Percentiles rank a stretch among this genome's conserved stretches.
Conservation (phyloP, 257 asterid species). For the Salvia hispanica region DNA sequence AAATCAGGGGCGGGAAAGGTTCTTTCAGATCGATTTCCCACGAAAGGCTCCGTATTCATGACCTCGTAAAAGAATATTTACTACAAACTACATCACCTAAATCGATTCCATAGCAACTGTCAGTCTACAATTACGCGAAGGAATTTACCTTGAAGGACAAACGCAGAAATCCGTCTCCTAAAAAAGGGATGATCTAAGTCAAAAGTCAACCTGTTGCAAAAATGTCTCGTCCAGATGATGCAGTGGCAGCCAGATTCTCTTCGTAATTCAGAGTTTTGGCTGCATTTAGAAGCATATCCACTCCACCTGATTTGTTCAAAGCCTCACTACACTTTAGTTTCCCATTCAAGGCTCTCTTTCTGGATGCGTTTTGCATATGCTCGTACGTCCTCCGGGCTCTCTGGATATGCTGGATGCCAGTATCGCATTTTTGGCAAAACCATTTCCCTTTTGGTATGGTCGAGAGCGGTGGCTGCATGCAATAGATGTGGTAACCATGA, state of each 20-base stretch:
- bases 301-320: constrained; percentile 62
- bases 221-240: constrained; percentile 29
- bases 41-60: constrained; percentile 5
- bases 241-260: constrained; percentile 50
- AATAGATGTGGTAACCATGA: constrained; percentile 79
- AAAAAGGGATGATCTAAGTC: background rate
- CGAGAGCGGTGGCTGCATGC: constrained; percentile 70
- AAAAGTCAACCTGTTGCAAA: constrained; percentile 35
- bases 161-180: constrained; percentile 7
- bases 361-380: constrained; percentile 34
- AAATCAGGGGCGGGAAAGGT: constrained; percentile 17
- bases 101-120: constrained; percentile 14
- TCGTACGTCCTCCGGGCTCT: constrained; percentile 53
- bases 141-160: constrained; percentile 21
- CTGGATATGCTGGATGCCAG: constrained; percentile 50
- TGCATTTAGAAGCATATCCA: constrained; percentile 87
- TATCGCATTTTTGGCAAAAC: constrained; percentile 71
- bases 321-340: constrained; percentile 39
- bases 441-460: constrained; percentile 69
- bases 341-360: constrained; percentile 45
- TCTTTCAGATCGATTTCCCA: constrained; percentile 11
- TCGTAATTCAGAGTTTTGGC: constrained; percentile 71
- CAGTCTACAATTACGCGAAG: constrained; percentile 20
- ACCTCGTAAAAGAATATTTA: constrained; percentile 22
- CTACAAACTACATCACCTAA: constrained; percentile 34